Conservation (phyloP, 192 early-diverging fungal genomes). For the Linderina pennispora region DNA sequence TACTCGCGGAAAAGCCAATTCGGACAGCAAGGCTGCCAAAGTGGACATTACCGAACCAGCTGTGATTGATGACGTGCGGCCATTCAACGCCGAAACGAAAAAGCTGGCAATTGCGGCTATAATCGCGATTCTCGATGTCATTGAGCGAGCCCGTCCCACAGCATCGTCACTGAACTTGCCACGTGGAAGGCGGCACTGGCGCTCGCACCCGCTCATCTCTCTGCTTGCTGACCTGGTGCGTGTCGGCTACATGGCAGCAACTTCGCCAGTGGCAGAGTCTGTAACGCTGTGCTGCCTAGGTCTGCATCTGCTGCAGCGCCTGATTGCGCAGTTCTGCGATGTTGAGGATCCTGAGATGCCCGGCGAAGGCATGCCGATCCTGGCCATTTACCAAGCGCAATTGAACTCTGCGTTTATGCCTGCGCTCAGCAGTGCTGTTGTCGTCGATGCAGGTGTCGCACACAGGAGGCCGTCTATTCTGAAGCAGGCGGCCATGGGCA, state of each 20-base stretch:
- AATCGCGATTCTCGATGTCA: constrained; percentile 10
- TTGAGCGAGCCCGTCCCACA: not conserved
- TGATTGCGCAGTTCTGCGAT: constrained; percentile 67
- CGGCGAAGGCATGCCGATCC: constrained; percentile 56
- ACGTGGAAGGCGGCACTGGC: constrained; percentile 24
- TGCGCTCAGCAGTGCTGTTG: constrained; percentile 46
- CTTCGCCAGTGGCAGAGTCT: constrained; percentile 53
- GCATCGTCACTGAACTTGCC: not conserved
- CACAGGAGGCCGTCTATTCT: not conserved
- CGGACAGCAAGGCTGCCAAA: not conserved
- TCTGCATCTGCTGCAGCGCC: constrained; percentile 66
- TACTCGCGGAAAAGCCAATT: too few species aligned
- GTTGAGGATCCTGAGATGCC: constrained; percentile 88
- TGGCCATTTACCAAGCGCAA: constrained; percentile 94
- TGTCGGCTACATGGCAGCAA: constrained; percentile 84
- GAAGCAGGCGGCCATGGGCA: constrained; percentile 13
- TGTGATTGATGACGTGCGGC: constrained; percentile 1
- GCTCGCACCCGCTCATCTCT: constrained; percentile 26
- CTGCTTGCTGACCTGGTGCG: constrained; percentile 81
- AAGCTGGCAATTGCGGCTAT: constrained; percentile 14
- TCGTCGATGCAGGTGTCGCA: not conserved
- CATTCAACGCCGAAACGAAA: constrained; percentile 7
- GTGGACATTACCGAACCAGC: not conserved
- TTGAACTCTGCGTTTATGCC: constrained; percentile 88
- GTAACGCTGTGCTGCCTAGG: constrained; percentile 70